phyloP scores from a whole-genome alignment of 2,329 filamentous ascomycete species.

The Lasiodiplodia sp. region DNA sequence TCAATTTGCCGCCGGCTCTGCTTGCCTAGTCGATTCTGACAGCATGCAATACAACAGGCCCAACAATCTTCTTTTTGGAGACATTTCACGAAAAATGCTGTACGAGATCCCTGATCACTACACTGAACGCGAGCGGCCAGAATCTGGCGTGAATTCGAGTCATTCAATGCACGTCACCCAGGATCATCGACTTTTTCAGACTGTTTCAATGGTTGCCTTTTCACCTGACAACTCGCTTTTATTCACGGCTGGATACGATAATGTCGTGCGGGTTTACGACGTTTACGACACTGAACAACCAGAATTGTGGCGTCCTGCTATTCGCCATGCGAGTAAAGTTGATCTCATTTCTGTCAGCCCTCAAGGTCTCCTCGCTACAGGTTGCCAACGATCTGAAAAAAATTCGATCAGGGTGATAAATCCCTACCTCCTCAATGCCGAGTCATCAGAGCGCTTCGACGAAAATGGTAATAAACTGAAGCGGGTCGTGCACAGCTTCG shows the following conservation, averaged over 20 bases:
- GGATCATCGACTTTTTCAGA: constrained; percentile 63
- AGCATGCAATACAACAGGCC: constrained; percentile 68
- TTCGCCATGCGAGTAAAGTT: constrained; percentile 56
- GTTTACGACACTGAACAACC: constrained; percentile 36
- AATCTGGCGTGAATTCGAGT: constrained; percentile 51
- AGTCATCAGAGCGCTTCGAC: constrained; percentile 24
- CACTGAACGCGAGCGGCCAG: constrained; percentile 49
- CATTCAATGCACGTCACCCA: constrained; percentile 57
- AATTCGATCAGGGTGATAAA: constrained; percentile 46
- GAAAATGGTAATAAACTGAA: constrained; percentile 29
- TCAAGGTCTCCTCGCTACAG: constrained; percentile 57
- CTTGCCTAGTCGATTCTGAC: constrained; percentile 61
- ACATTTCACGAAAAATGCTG: constrained; percentile 51
- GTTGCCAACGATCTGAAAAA: constrained; percentile 43
- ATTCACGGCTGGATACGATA: constrained; percentile 64
- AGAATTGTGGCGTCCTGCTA: constrained; percentile 3
- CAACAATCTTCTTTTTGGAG: constrained; percentile 64
- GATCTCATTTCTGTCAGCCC: constrained; percentile 59
- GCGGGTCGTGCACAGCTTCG: constrained; percentile 36
- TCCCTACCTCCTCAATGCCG: background rate
- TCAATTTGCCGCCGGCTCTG: constrained; percentile 64
- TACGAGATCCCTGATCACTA: constrained; percentile 64
- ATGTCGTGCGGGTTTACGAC: constrained; percentile 54
- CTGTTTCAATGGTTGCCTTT: constrained; percentile 64
- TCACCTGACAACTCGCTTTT: constrained; percentile 53